Evolutionary conservation across 495 filamentous ascomycete species (phyloP).

Genomic region (Hypomontagnella submonticulosa): DNA sequence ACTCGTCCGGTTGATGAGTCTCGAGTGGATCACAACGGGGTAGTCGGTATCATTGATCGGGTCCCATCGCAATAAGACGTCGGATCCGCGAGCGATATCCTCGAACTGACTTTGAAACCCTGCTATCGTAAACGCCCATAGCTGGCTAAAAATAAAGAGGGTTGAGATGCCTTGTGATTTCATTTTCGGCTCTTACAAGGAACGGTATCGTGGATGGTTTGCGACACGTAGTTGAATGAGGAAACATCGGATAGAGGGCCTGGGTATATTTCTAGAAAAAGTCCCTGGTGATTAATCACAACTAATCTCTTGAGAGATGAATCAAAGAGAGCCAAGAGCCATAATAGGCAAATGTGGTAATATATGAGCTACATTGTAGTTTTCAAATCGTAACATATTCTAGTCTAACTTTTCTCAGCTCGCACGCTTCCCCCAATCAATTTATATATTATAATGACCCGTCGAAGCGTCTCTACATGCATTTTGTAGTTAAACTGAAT

Average conservation of each 20-base stretch:
- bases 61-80: constrained; percentile 48
- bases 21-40: constrained; percentile 47
- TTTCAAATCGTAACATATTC: not conserved
- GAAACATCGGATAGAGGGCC: not conserved
- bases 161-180: not conserved
- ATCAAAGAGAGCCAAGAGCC: constrained; percentile 9
- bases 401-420: not conserved
- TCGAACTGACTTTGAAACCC: constrained; percentile 49
- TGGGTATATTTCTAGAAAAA: constrained; percentile 1
- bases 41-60: constrained; percentile 39
- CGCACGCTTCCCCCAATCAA: not conserved
- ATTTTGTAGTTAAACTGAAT: too few species aligned
- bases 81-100: constrained; percentile 34
- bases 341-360: constrained; percentile 31
- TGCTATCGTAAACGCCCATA: constrained; percentile 18
- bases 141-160: constrained; percentile 13
- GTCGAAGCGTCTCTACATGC: too few species aligned
- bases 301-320: not conserved
- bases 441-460: not conserved
- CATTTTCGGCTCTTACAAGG: constrained; percentile 8
- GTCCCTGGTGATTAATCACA: not conserved
- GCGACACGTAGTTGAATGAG: not conserved
- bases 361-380: not conserved
- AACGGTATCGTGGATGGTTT: not conserved
- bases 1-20: constrained; percentile 49